phyloP scores from a whole-genome alignment of 352 stramenopile genomes.

The Pythium volutum region DNA sequence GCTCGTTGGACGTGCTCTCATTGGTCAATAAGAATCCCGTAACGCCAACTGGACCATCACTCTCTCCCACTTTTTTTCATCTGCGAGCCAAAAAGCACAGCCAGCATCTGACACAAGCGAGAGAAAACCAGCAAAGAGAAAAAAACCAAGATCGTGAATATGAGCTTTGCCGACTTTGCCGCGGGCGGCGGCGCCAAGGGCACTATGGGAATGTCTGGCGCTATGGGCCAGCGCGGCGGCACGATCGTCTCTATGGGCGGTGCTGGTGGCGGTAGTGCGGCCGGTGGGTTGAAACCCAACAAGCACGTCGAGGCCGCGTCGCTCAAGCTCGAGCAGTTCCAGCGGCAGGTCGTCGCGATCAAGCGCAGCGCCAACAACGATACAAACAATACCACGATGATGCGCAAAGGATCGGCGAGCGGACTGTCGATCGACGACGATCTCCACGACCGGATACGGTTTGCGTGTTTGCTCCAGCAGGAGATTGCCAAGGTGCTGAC shows the following conservation, averaged over 20 bases:
- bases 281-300: slow-evolving; percentile 28
- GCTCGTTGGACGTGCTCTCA: not conserved
- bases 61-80: slow-evolving; percentile 5
- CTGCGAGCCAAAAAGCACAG: slow-evolving; percentile 1
- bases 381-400: not conserved
- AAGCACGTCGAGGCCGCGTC: slow-evolving; percentile 64
- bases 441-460: slow-evolving; percentile 81
- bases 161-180: slow-evolving; percentile 73
- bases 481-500: slow-evolving; percentile 69
- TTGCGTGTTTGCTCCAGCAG: slow-evolving; percentile 77
- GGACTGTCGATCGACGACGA: slow-evolving; percentile 57
- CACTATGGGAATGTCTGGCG: slow-evolving; percentile 16
- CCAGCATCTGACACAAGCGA: no score
- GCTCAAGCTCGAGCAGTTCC: slow-evolving; percentile 82
- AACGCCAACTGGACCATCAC: slow-evolving; percentile 17
- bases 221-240: slow-evolving; percentile 11
- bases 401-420: slow-evolving; percentile 10
- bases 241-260: slow-evolving; percentile 21
- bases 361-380: slow-evolving; percentile 56
- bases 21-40: slow-evolving; percentile 10
- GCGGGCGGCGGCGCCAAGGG: slow-evolving; percentile 22
- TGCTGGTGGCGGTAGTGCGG: no score
- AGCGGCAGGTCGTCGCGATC: slow-evolving; percentile 77
- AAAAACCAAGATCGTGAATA: slow-evolving; percentile 14
- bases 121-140: not conserved